Evolutionary conservation across 257 asterid genomes (phyloP).

Genomic region (Lycium ferocissimum): DNA sequence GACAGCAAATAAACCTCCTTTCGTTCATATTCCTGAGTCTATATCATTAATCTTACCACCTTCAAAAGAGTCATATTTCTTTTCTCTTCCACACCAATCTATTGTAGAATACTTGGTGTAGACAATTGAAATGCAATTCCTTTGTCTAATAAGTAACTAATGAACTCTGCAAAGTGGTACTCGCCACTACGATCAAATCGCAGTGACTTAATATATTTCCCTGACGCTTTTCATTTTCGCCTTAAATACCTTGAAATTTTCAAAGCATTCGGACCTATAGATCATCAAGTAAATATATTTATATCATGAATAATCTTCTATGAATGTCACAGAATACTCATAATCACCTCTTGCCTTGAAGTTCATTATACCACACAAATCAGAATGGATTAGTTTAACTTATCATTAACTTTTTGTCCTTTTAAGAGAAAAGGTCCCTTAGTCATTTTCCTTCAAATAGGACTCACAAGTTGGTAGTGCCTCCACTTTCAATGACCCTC

Average conservation of each 20-base stretch:
- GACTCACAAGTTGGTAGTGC: background rate
- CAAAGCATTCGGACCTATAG: background rate
- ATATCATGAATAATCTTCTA: background rate
- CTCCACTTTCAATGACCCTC: background rate
- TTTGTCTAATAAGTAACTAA: background rate
- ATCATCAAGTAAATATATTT: background rate
- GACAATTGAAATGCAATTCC: background rate
- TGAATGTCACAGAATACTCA: background rate
- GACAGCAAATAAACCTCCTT: no score
- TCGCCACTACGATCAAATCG: background rate
- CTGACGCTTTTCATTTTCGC: background rate
- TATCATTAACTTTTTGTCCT: background rate
- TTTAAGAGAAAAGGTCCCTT: background rate
- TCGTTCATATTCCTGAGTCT: no score
- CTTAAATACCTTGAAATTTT: background rate
- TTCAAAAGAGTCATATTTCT: no score
- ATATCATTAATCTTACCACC: no score
- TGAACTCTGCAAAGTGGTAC: background rate
- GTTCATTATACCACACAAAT: no score
- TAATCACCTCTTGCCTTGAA: background rate
- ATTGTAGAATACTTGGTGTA: background rate
- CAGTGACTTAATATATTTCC: background rate
- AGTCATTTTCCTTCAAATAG: background rate
- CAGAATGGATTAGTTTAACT: background rate
- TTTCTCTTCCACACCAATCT: no score